These are phyloP conservation scores for Thalia dealbata DNA, from an alignment of 176 grass and related monocot species.

Conservation along the genomic window DNA sequence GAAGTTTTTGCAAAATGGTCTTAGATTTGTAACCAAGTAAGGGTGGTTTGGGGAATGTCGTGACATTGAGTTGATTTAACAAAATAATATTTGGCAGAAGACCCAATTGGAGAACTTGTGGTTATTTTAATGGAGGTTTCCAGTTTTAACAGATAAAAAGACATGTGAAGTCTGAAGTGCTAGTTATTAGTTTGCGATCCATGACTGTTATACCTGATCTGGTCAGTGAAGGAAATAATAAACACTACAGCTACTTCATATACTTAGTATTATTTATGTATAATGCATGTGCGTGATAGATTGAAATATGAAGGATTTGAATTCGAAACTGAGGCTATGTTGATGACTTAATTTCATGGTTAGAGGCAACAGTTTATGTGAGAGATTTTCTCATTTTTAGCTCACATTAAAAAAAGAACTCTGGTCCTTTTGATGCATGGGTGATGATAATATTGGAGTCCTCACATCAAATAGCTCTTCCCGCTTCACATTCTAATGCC, in stretches of 20 bases:
- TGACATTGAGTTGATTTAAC: background rate
- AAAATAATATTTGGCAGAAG: background rate
- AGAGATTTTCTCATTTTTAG: background rate
- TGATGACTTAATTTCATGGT: background rate
- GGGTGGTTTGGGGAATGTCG: background rate
- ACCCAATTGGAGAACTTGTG: background rate
- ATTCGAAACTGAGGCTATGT: background rate
- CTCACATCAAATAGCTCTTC: background rate
- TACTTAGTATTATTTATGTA: background rate
- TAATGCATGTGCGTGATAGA: background rate
- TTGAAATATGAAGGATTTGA: background rate
- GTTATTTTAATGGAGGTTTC: background rate
- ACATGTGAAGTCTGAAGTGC: too few species aligned
- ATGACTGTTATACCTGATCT: too few species aligned
- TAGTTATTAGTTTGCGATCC: too few species aligned
- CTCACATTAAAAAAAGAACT: background rate
- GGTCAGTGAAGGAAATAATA: too few species aligned
- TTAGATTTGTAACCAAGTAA: background rate
- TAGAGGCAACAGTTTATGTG: background rate
- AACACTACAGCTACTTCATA: background rate
- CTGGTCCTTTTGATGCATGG: background rate
- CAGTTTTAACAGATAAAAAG: background rate
- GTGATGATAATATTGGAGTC: background rate
- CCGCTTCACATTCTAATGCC: background rate
- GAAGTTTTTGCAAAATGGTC: background rate